A percentile compares a stretch with the other conserved stretches of the same genome.
Evolutionary conservation across 257 asterid genomes (phyloP).

Genomic region (Solanum arcanum): DNA sequence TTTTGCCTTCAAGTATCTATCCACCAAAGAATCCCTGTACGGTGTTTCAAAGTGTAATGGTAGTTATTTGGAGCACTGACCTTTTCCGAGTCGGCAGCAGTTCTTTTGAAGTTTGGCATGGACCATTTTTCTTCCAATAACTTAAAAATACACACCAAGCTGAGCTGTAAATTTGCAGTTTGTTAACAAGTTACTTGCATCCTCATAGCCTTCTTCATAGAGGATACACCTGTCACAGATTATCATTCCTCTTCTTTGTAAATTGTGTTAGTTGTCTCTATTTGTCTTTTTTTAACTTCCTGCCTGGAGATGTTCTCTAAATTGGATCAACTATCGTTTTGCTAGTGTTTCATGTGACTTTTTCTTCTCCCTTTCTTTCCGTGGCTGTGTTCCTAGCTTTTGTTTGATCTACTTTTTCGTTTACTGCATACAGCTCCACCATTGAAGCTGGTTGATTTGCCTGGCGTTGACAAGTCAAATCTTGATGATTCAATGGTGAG

Average conservation of each 20-base stretch:
- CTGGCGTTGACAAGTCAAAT: slow-evolving; percentile 89
- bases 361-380: background rate
- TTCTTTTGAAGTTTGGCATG: background rate
- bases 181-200: background rate
- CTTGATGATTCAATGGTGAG: slow-evolving; percentile 94
- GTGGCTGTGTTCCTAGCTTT: background rate
- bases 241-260: background rate
- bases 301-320: background rate
- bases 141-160: background rate
- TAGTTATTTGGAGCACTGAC: background rate
- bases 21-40: background rate
- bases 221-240: background rate
- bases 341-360: background rate
- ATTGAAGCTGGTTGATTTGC: slow-evolving; percentile 86
- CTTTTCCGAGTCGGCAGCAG: background rate
- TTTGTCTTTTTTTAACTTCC: background rate
- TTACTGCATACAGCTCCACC: slow-evolving; percentile 66
- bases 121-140: background rate
- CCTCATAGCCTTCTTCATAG: background rate
- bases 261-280: background rate
- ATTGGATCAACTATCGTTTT: background rate
- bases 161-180: background rate
- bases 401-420: slow-evolving; percentile 3
- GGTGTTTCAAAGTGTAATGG: background rate
- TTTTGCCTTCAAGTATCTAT: background rate